Evolutionary conservation across 495 filamentous ascomycete genomes (phyloP).

Genomic region (Penicillium salamii): DNA sequence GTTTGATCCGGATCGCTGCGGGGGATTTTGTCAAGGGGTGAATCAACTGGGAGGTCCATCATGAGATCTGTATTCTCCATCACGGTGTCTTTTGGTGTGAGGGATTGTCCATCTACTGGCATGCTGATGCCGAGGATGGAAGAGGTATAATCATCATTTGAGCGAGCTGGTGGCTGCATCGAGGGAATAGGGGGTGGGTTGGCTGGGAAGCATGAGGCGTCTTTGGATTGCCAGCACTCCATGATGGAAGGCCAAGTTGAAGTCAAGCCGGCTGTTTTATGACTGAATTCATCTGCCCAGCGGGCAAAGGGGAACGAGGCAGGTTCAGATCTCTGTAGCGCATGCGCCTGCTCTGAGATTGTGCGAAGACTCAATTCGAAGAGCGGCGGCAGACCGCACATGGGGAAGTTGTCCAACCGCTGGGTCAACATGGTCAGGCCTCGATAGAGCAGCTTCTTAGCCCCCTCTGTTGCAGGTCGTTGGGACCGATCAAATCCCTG

Average conservation of each 20-base stretch:
- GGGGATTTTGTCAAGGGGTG: constrained; percentile 12
- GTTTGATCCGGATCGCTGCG: constrained; percentile 24
- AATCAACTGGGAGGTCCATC: constrained; percentile 14
- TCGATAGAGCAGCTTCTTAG: constrained; percentile 44
- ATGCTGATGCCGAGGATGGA: constrained; percentile 41
- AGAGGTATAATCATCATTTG: constrained; percentile 21
- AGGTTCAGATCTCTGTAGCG: constrained; percentile 28
- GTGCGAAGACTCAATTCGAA: constrained; percentile 43
- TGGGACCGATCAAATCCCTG: constrained; percentile 34
- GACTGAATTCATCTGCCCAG: constrained; percentile 39
- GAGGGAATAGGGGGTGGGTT: constrained; percentile 4
- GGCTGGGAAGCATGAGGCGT: constrained; percentile 9
- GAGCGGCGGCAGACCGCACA: constrained; percentile 46
- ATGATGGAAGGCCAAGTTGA: constrained; percentile 37
- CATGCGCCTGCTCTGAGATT: constrained; percentile 39
- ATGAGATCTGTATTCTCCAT: constrained; percentile 34
- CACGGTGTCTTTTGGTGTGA: constrained; percentile 36
- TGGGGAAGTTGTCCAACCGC: constrained; percentile 45
- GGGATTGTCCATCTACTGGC: constrained; percentile 34
- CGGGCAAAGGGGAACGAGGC: constrained; percentile 37
- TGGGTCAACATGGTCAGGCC: constrained; percentile 43
- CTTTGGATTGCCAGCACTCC: constrained; percentile 30
- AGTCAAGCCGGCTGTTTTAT: constrained; percentile 26
- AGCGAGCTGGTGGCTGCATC: constrained; percentile 3
- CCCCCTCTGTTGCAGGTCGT: constrained; percentile 39